Base-by-base conservation (phyloP, 2,329 filamentous ascomycete species). In the Byssoonygena ceratinophila region DNA sequence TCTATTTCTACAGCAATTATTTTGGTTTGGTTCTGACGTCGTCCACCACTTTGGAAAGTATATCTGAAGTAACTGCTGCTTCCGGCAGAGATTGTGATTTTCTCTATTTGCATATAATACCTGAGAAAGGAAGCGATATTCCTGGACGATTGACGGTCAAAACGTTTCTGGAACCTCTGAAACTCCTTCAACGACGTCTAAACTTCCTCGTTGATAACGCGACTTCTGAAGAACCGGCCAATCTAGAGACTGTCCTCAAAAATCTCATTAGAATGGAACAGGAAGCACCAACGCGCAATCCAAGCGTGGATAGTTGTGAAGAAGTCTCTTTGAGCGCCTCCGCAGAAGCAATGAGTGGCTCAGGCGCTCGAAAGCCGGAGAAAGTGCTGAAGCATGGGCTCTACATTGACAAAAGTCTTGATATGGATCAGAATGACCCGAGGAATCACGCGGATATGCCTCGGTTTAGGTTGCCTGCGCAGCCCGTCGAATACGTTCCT, bases 1-100 rank as follows among this genome's bases (percentile, higher is more conserved):
- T 98, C 66, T 97, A 94, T 68, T 97, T 98, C 64, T 98, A 96
- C 69, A 94, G 90, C 61, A 86, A 97, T 63, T 87, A 96, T 64
- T 82, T 96, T 66, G 92, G 92, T 4, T 77, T 98, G 4, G 85
- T 97, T 0, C 76, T 95, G 32, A 86, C 91, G 1, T 91, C 89
- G 47, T 80, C 80, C 14, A 80, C 94, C 47, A 81, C 78, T 51
- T 75, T 98, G 53, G 78, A 83, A 51, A 82, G 79, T 18, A 87
- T 98, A 53, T 81, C 82, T 7, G 92, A 97, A 68, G 87, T 97
- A 39, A 96, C 88, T 22, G 87, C 87, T 34, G 88, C 88, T 1
- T 84, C 88, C 11, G 92, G 92, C 18, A 84, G 84, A 64, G 89
- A 96, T 61, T 95, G 88, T 64, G 92, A 98, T 69, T 94, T 90